Evolutionary conservation across 129 eudicot genomes (phyloP), one percentile per base, ranked within the genome.

Genomic region (Helichrysum umbraculigerum): DNA sequence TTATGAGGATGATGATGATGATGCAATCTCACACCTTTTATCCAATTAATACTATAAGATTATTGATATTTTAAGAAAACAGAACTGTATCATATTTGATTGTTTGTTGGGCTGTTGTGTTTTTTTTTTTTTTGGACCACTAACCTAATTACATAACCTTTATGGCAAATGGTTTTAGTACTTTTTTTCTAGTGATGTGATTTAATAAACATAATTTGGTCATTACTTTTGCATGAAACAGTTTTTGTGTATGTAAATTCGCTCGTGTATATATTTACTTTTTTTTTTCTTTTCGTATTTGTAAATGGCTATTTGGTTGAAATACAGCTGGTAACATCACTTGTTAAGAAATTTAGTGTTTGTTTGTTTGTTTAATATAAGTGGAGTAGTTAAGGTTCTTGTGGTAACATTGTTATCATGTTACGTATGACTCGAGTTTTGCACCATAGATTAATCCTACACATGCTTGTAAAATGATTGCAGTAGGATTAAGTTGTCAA

Each of bases 321-420:
- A 63, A 33, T 51, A 39, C 15, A 70, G 51, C 73, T 62, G 51
- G 74, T 81, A 68, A 70, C 76, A 71, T 81, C 73, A 76, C 41
- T 62, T 70, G 69, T 51, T 63, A 39, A 28, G 47, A 54, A 76
- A 17, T 7, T 62, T 9, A 60, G 52, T 51, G 28, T 1, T 69
- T 75, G 67, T 34, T 75, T 10, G 67, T 34, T 75, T 10, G 32
- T 70, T 65, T 69, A 0, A 25, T 37, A 51, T 6, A 63, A 32
- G 77, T 76, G 85, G 44, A 76, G 85, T 71, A 37, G 78, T 69
- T 81, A 56, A 51, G 33, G 69, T 51, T 25, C 34, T 51, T 76
- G 41, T 68, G 35, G 11, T 68, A 25, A 4, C 28, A 52, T 58
- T 50, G 22, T 39, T 39, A n/a, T 41, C 41, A 51, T 50, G 32